These are phyloP conservation scores for Candida krabiensis DNA, from an alignment of 805 yeast genomes.

Conservation along the genomic window DNA sequence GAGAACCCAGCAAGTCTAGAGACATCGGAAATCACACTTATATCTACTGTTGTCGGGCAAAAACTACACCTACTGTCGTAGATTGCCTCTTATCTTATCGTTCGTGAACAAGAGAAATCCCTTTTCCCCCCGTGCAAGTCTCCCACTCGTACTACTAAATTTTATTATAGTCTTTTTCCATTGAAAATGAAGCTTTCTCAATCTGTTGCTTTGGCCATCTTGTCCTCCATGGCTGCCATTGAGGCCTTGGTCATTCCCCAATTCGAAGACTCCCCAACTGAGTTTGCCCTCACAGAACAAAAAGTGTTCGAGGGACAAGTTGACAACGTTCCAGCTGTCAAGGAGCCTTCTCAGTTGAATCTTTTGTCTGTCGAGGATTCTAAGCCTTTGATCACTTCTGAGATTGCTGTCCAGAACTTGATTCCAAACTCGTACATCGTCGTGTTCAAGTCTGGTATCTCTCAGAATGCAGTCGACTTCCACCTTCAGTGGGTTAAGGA, in stretches of 20 bases:
- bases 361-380: conserved; percentile 23
- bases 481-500: conserved; percentile 69
- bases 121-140: too few species aligned
- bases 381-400: conserved; percentile 50
- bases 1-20: too few species aligned
- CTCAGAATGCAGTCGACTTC: conserved; percentile 52
- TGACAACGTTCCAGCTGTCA: conserved; percentile 7
- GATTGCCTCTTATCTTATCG: too few species aligned
- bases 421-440: conserved; percentile 81
- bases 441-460: conserved; percentile 69
- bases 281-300: conserved; percentile 14
- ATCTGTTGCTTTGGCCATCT: conserved; percentile 27
- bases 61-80: too few species aligned
- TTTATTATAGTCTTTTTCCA: too few species aligned
- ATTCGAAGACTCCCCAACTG: conserved; percentile 21
- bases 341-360: conserved; percentile 1
- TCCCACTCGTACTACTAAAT: too few species aligned
- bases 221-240: conserved; percentile 33
- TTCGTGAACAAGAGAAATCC: too few species aligned
- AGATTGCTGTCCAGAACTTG: conserved; percentile 42
- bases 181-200: conserved; percentile 15
- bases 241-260: conserved; percentile 63
- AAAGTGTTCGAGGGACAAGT: conserved; percentile 2
- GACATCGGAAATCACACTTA: too few species aligned
- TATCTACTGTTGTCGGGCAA: too few species aligned